Conservation (phyloP, 2,329 filamentous ascomycete genomes). For the Colletotrichum limetticola region DNA sequence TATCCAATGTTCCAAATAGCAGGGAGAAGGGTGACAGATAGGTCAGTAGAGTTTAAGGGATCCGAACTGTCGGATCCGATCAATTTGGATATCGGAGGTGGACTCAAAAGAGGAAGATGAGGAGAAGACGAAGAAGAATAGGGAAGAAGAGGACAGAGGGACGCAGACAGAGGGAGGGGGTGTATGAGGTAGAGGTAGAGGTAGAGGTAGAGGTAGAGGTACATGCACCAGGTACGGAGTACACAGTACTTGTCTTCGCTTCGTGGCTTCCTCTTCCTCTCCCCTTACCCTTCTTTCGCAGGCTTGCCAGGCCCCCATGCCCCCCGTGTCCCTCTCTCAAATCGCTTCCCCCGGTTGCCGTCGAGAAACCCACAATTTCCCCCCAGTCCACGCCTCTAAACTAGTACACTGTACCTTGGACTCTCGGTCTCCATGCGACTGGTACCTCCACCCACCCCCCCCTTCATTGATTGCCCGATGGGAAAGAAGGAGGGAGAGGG, state of each 20-base stretch:
- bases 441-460: slow-evolving; percentile 26
- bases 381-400: slow-evolving; percentile 2
- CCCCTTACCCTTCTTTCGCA: not conserved
- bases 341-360: slow-evolving; percentile 7
- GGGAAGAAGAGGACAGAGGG: not conserved
- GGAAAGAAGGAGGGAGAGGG: not conserved
- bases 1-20: not conserved
- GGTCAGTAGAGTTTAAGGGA: not conserved
- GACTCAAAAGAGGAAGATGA: not conserved
- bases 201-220: not conserved
- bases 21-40: not conserved
- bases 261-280: not conserved
- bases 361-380: not conserved
- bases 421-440: not conserved
- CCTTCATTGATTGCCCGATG: slow-evolving; percentile 11
- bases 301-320: not conserved
- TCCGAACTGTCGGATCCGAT: not conserved
- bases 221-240: not conserved
- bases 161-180: not conserved
- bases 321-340: not conserved
- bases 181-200: not conserved
- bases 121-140: not conserved
- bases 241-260: slow-evolving; percentile 14
- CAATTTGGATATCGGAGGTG: not conserved
- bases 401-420: not conserved